Evolutionary conservation across 257 asterid genomes (phyloP), one percentile per base, ranked within the genome.

Genomic region (Penstemon barbatus): DNA sequence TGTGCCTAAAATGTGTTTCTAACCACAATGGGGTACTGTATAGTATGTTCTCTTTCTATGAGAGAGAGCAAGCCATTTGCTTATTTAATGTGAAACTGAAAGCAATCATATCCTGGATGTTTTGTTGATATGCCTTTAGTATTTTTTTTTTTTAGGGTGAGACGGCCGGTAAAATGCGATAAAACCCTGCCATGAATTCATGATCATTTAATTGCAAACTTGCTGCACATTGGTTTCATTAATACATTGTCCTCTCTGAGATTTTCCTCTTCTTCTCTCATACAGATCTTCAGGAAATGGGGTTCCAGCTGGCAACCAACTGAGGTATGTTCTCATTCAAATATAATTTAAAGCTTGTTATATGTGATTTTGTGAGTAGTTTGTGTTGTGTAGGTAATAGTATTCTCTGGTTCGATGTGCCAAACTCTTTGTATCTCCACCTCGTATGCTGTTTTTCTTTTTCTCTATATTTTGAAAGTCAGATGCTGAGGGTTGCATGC

Each of bases 291-390:
- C 61, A 36, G 82, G 79, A 49, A 82, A 45, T 65, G 82, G 75
- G n/a, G 74, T 70, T 75, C 86, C 76, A 67, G 83, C 50, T 40
- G 82, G 88, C 69, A 85, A 61, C 77, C 94, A 87, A 74, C 83
- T 87, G 64, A 80, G 93, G 89, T 81, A 73, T 66, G 79, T 50
- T 60, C 63, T 52, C 13, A 15, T 44, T 18, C 15, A 10, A 25
- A 25, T 25, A 25, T 25, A 25, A 1, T 25, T 61, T 45, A 44
- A 58, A 7, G 36, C 50, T 52, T 65, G 33, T 62, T 50, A 15
- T 52, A 5, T 51, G 38, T 9, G 46, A 18, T 37, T 41, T 4
- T 37, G 53, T 46, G 51, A 10, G 55, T 41, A 53, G 66, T 12
- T 61, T 54, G 8, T 63, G 66, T 2, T 25, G 33, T 25, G 3